Conservation (phyloP, 257 asterid species). For the Agastache rugosa region DNA sequence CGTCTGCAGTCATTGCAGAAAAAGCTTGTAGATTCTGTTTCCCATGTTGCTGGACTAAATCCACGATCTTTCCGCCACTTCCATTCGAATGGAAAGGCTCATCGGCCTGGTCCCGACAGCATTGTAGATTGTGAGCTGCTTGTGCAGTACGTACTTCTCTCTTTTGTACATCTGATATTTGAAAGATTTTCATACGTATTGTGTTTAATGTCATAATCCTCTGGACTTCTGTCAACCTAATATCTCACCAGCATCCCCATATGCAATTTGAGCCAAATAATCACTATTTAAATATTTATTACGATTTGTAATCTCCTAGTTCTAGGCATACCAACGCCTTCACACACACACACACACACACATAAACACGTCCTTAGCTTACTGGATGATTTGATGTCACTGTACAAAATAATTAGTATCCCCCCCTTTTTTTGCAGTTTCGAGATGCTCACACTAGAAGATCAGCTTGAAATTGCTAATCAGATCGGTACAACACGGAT, state of each 20-base stretch:
- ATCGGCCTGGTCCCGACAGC: slow-evolving; percentile 97
- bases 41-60: slow-evolving; percentile 92
- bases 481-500: slow-evolving; percentile 89
- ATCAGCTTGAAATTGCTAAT: slow-evolving; percentile 81
- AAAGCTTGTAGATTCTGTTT: slow-evolving; percentile 86
- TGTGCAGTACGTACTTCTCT: slow-evolving; percentile 63
- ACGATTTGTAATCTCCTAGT: background rate
- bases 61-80: slow-evolving; percentile 90
- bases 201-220: background rate
- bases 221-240: background rate
- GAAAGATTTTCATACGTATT: slow-evolving; percentile 12
- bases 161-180: background rate
- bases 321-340: background rate
- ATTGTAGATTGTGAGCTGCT: slow-evolving; percentile 95
- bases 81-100: slow-evolving; percentile 91
- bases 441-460: slow-evolving; percentile 86
- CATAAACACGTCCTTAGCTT: background rate
- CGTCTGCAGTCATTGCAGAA: slow-evolving; percentile 95
- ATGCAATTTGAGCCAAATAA: background rate
- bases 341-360: background rate
- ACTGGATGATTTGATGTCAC: background rate
- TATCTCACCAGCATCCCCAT: background rate
- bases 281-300: background rate
- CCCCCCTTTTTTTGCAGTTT: slow-evolving; percentile 55
- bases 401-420: background rate